A percentile compares a stretch with the other conserved stretches of the same genome.
These are phyloP conservation scores for Bothriochloa decipiens DNA, from an alignment of 176 grass and related monocot species.

Conservation along the genomic window DNA sequence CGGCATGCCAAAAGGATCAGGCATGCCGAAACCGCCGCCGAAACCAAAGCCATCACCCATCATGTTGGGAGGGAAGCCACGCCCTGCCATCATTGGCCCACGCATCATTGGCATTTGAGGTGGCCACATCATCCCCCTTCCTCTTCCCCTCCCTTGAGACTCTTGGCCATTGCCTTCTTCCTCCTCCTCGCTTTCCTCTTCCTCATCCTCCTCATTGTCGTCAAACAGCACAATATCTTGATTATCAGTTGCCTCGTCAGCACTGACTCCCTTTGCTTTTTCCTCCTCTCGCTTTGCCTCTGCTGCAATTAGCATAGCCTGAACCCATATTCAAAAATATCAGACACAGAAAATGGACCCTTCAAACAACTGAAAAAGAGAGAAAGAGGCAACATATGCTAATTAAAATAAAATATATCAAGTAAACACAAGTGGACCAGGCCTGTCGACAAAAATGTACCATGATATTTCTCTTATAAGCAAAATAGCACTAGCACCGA, in stretches of 20 bases:
- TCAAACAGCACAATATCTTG: conserved; percentile 94
- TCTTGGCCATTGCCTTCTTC: conserved; percentile 69
- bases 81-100: conserved; percentile 61
- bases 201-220: conserved; percentile 97
- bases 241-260: conserved; percentile 66
- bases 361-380: conserved; percentile 10
- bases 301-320: conserved; percentile 86
- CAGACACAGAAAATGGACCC: conserved; percentile 22
- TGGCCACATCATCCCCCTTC: conserved; percentile 80
- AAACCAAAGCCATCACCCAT: conserved; percentile 86
- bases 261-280: conserved; percentile 86
- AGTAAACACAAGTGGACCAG: neutral
- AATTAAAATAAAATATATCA: conserved; percentile 11
- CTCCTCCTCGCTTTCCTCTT: conserved; percentile 93
- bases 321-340: conserved; percentile 33
- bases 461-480: neutral
- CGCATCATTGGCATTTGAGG: conserved; percentile 80
- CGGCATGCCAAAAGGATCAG: conserved; percentile 74
- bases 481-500: neutral
- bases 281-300: conserved; percentile 86
- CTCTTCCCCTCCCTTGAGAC: conserved; percentile 70
- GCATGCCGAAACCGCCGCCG: conserved; percentile 67
- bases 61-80: conserved; percentile 85
- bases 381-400: neutral
- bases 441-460: neutral